Evolutionary conservation across 2,329 filamentous ascomycete species (phyloP).

Genomic region (Hirsutella thompsonii): DNA sequence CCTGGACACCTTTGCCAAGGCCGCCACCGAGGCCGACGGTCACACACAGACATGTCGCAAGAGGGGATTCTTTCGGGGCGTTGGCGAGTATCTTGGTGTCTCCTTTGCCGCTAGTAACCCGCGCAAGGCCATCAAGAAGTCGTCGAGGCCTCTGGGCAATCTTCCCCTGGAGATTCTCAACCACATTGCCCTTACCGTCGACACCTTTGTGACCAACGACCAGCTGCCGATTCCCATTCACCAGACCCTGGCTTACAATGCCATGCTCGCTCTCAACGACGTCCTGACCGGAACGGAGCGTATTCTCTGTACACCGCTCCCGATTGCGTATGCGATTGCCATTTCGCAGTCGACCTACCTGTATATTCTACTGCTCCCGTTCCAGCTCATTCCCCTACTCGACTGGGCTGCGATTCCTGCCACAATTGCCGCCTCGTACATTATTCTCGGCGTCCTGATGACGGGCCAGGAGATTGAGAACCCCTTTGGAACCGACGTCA

Average conservation of each 20-base stretch:
- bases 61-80: constrained; percentile 44
- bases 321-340: constrained; percentile 71
- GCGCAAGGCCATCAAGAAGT: constrained; percentile 61
- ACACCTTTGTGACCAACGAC: constrained; percentile 42
- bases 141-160: constrained; percentile 63
- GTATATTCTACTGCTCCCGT: constrained; percentile 69
- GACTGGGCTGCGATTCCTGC: constrained; percentile 68
- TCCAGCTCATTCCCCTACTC: constrained; percentile 57
- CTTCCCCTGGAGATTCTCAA: constrained; percentile 72
- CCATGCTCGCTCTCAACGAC: constrained; percentile 55
- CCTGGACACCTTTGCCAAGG: constrained; percentile 61
- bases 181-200: constrained; percentile 55
- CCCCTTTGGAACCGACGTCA: constrained; percentile 73
- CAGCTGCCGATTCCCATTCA: constrained; percentile 44
- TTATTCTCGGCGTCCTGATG: constrained; percentile 62
- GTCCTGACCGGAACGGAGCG: constrained; percentile 61
- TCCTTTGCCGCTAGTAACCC: constrained; percentile 70
- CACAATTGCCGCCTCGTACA: constrained; percentile 60
- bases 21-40: constrained; percentile 29
- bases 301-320: constrained; percentile 70
- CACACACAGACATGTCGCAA: constrained; percentile 18
- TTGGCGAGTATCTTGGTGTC: constrained; percentile 63
- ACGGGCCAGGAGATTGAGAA: constrained; percentile 79
- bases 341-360: constrained; percentile 81
- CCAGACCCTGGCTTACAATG: constrained; percentile 47